Conservation (phyloP, 805 yeast genomes). For the Cyberlindnera euphorbiae region DNA sequence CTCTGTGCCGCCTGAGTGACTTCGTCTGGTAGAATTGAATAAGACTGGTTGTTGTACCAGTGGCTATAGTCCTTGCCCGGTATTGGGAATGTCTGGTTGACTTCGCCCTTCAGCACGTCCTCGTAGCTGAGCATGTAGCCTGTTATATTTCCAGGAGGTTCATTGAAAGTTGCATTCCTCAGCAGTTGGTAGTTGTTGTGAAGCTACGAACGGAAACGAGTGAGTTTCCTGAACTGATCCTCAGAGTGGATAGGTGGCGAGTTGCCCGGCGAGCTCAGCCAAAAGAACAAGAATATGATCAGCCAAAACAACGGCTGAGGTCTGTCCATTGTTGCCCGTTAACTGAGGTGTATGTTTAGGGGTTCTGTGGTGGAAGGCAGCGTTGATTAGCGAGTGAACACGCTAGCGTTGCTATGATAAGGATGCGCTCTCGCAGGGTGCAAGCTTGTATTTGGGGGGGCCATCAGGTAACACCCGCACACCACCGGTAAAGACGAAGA, state of each 20-base stretch:
- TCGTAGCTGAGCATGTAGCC: conserved; percentile 66
- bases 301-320: conserved; percentile 20
- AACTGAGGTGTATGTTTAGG: too few species aligned
- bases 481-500: too few species aligned
- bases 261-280: conserved; percentile 34
- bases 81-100: conserved; percentile 54
- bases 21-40: conserved; percentile 55
- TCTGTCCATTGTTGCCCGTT: too few species aligned
- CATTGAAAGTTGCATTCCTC: conserved; percentile 36
- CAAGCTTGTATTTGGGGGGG: too few species aligned
- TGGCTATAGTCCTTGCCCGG: conserved; percentile 38
- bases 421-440: too few species aligned
- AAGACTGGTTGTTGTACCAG: conserved; percentile 46
- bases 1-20: conserved; percentile 43
- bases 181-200: conserved; percentile 32
- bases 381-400: too few species aligned
- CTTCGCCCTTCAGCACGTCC: conserved; percentile 45
- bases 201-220: conserved; percentile 34
- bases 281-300: conserved; percentile 28
- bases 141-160: conserved; percentile 67
- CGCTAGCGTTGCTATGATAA: too few species aligned
- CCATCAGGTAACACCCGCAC: too few species aligned
- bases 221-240: conserved; percentile 34
- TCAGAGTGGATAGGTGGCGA: conserved; percentile 29
- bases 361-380: too few species aligned